Percentiles rank a stretch among this genome's conserved stretches.
Conservation (phyloP, 2,329 filamentous ascomycete genomes). For the Colletotrichum liaoningense region DNA sequence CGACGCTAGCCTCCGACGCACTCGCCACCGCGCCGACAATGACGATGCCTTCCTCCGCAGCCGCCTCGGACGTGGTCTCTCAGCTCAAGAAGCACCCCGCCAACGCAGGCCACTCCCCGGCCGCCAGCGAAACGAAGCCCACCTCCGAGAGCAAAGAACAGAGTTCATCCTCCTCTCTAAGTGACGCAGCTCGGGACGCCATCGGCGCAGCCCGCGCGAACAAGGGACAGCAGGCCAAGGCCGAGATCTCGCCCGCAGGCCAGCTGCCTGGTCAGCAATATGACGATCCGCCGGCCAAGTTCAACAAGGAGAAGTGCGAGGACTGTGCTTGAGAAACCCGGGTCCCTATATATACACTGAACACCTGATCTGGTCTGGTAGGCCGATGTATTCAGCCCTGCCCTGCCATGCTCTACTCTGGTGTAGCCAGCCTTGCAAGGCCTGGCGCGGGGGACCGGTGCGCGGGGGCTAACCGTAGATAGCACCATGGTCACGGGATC, state of each 20-base stretch:
- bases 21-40: not conserved
- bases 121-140: not conserved
- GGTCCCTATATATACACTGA: not conserved
- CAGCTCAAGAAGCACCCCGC: constrained; percentile 30
- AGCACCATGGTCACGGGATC: not conserved
- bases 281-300: not conserved
- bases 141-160: not conserved
- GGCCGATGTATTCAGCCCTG: not conserved
- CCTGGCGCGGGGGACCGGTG: not conserved
- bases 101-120: not conserved
- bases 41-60: not conserved
- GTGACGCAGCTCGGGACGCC: constrained; percentile 23
- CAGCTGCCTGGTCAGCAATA: not conserved
- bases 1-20: not conserved
- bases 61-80: constrained; percentile 12
- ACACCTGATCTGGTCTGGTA: not conserved
- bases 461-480: not conserved
- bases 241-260: constrained; percentile 12
- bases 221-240: constrained; percentile 30
- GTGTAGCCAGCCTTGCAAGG: not conserved
- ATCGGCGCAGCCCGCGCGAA: constrained; percentile 32
- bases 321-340: constrained; percentile 20
- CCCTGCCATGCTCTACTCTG: not conserved
- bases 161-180: not conserved
- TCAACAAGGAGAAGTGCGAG: constrained; percentile 26